A percentile compares a stretch with the other conserved stretches of the same genome.
Evolutionary conservation across 2,329 filamentous ascomycete genomes (phyloP).

Genomic region (Aureobasidium mangrovei): DNA sequence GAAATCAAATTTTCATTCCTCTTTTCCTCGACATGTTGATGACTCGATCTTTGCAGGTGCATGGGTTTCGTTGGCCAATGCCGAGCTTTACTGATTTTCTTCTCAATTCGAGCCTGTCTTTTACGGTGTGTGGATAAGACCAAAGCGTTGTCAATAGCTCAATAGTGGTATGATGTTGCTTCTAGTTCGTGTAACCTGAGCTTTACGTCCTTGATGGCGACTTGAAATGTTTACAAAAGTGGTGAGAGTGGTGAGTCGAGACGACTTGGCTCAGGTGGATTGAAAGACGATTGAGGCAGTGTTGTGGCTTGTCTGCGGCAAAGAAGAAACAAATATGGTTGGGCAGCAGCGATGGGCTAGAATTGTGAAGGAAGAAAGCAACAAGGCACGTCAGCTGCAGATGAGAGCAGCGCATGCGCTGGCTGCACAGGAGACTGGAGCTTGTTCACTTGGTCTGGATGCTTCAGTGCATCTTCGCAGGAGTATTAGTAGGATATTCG

Average conservation of each 20-base stretch:
- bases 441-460: neutral
- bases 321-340: neutral
- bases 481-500: neutral
- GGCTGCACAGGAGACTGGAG: neutral
- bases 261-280: no score
- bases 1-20: slow-evolving; percentile 1
- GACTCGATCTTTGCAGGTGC: neutral
- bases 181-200: no score
- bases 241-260: no score
- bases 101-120: neutral
- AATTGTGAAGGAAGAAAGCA: neutral
- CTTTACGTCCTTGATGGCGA: no score
- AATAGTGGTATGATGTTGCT: no score
- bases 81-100: neutral
- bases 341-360: neutral
- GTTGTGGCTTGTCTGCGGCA: neutral
- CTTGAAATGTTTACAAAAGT: no score
- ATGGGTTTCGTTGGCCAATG: neutral
- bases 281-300: neutral
- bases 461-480: neutral
- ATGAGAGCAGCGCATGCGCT: neutral
- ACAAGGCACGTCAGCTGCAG: slow-evolving; percentile 1
- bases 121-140: neutral
- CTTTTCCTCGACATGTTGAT: neutral
- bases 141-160: no score